Base-by-base conservation (phyloP, 805 yeast genomes). In the Candida takata region DNA sequence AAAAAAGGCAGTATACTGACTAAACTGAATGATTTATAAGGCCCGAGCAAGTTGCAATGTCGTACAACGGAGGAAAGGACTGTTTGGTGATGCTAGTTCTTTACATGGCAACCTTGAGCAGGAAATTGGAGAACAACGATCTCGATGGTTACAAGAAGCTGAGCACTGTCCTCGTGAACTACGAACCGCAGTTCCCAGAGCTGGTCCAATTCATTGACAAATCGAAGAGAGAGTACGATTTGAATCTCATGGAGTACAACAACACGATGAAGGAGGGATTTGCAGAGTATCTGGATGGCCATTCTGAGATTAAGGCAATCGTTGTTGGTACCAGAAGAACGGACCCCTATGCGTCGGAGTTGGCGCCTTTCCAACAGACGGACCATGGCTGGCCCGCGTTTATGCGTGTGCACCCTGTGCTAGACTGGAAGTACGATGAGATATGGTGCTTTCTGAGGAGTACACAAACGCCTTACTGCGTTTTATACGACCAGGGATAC, bases 31-130 rank as follows among this genome's bases (percentile, higher is more conserved):
- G n/a, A n/a, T 20, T 6, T 6, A 24, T 6, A 17, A 24, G 38
- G 11, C 33, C 31, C 19, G 38, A 67, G 10, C 78, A 81, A 39
- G 60, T 84, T 4, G 81, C 97, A 0, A 67, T 92, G 11, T 83
- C 95, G 3, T 92, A 82, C 58, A 92, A 92, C 55, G 98, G 98
- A 9, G 98, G 98, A 2, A 92, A 92, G 54, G 98, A 92, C 61
- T 92, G 97, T 51, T 72, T 88, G 31, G 97, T 88, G 23, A 77
- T 90, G 81, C 68, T 92, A 37, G 64, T 86, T 12, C 52, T 92
- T 5, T 75, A 84, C 36, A 60, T 88, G 34, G 79, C 92, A 2
- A 74, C 73, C 16, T 62, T 59, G 36, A 51, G 47, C 64, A 56
- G 55, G 33, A 50, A 45, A 24, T 55, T 48, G 24, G 15, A 41